Percentiles rank a stretch among this genome's conserved stretches.
These are phyloP conservation scores for Spathaspora sp. DNA, from an alignment of 1,139 yeast genomes.

Conservation along the genomic window DNA sequence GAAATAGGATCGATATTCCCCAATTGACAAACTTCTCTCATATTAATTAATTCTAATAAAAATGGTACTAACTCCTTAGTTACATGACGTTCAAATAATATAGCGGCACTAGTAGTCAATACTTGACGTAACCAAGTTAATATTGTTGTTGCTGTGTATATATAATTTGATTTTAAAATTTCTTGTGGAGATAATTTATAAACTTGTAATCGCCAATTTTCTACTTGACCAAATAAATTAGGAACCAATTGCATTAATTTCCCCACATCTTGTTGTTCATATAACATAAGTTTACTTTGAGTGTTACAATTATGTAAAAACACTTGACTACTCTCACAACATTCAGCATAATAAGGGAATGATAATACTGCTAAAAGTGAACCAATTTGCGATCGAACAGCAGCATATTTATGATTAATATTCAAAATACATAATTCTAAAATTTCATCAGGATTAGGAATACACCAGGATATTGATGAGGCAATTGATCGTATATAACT, in stretches of 20 bases:
- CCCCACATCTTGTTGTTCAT: slow-evolving; percentile 24
- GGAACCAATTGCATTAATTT: slow-evolving; percentile 25
- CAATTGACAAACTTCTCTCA: slow-evolving; percentile 82
- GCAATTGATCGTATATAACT: slow-evolving; percentile 56
- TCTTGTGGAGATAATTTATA: slow-evolving; percentile 42
- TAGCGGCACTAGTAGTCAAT: slow-evolving; percentile 41
- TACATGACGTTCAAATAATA: slow-evolving; percentile 37
- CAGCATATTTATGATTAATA: slow-evolving; percentile 65
- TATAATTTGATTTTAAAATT: slow-evolving; percentile 45
- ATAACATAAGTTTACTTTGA: slow-evolving; percentile 25
- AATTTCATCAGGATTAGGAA: slow-evolving; percentile 48
- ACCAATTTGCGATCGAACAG: slow-evolving; percentile 74
- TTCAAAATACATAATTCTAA: slow-evolving; percentile 51
- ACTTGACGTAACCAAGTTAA: slow-evolving; percentile 44
- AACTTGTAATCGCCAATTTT: slow-evolving; percentile 39
- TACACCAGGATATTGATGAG: slow-evolving; percentile 58
- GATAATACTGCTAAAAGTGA: slow-evolving; percentile 58
- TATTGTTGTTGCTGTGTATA: slow-evolving; percentile 47
- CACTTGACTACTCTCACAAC: slow-evolving; percentile 40
- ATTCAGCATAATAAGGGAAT: slow-evolving; percentile 52
- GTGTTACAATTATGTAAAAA: slow-evolving; percentile 41
- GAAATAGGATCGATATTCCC: slow-evolving; percentile 61
- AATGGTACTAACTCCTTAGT: slow-evolving; percentile 65
- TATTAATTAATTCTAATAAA: slow-evolving; percentile 59
- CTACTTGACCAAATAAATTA: slow-evolving; percentile 42